A percentile compares a stretch with the other conserved stretches of the same genome.
These are phyloP conservation scores for Marasmius sp. DNA, from an alignment of 1,284 basidiomycete genomes.

Conservation along the genomic window DNA sequence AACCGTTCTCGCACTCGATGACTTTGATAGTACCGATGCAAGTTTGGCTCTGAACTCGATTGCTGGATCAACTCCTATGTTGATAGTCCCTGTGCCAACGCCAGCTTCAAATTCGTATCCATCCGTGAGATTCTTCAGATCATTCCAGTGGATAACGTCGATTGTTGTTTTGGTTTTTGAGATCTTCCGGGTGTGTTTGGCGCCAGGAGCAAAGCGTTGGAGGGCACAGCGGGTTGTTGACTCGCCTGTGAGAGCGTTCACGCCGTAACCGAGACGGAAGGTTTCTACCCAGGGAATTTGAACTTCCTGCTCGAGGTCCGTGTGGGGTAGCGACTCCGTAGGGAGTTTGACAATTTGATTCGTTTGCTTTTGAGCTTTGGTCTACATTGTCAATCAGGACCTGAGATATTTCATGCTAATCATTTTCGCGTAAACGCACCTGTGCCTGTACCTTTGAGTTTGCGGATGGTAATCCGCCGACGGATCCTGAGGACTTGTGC, in stretches of 20 bases:
- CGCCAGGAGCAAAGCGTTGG: not conserved
- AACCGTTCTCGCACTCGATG: constrained; percentile 13
- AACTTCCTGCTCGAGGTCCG: constrained; percentile 11
- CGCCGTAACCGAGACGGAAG: constrained; percentile 16
- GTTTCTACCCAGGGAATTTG: constrained; percentile 18
- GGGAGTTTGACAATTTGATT: too few species aligned
- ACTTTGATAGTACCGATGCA: constrained; percentile 13
- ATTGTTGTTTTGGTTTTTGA: constrained; percentile 6
- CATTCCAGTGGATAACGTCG: constrained; percentile 16
- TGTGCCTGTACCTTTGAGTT: too few species aligned
- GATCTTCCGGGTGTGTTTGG: constrained; percentile 1
- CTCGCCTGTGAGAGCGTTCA: constrained; percentile 21
- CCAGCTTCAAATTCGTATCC: constrained; percentile 17
- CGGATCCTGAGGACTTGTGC: too few species aligned
- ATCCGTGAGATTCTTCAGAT: constrained; percentile 13
- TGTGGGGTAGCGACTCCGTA: not conserved
- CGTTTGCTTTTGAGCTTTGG: too few species aligned
- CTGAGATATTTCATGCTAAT: too few species aligned
- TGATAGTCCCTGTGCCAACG: constrained; percentile 13
- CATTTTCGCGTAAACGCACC: too few species aligned
- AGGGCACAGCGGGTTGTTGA: constrained; percentile 15
- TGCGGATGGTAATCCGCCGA: too few species aligned
- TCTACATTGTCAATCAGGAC: too few species aligned
- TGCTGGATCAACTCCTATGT: constrained; percentile 8
- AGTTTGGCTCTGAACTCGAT: constrained; percentile 15